Evolutionary conservation across 768 basidiomycete species (phyloP), one percentile per base, ranked within the genome.

Genomic region (Floccularia luteovirens): DNA sequence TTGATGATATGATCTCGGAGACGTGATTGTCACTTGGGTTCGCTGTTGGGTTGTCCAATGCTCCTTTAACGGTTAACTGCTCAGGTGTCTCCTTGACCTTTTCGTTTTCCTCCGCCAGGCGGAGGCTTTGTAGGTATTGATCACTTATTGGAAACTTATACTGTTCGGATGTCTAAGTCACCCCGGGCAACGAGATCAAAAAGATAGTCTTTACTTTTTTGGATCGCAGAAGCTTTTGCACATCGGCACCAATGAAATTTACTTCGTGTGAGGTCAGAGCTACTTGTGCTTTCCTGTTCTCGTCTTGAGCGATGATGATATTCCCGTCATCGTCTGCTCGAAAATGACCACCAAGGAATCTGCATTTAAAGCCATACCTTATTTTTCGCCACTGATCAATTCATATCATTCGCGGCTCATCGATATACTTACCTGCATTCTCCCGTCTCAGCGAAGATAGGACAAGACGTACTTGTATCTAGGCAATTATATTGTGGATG

Each of bases 301-400:
- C 74, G 49, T 90, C 77, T 4, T 62, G 61, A 0, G 70, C 44
- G 1, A 83, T 52, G 19, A 57, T 57, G 12, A 75, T 48, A 2
- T 58, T 46, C 1, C 75, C 78, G 11, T 64, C 60, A 12, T 67
- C 68, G 23, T 70, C 64, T 24, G 62, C 60, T 13, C 54, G 60
- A 8, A 83, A 62, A 58, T 99, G 94, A 2, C 75, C 81, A 10
- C 84, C 82, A 4, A 96, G 72, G 60, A 86, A 96, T 2, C 96
- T 79, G 56, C 96, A 99, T 58, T 91, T 90, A 58, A 87, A 81
- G 8, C 92, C 96, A 50, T 75, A 78, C 38, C 70, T 74, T 28
- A 8, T 8, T 28, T 28, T 8, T 28, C 10, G 27, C 27, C 8
- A 28, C 27, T 28, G 27, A 28, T 34, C 7, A 34, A 34, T 34